Conservation (phyloP, 208 protist genomes). For the Crithidia mellificae region DNA sequence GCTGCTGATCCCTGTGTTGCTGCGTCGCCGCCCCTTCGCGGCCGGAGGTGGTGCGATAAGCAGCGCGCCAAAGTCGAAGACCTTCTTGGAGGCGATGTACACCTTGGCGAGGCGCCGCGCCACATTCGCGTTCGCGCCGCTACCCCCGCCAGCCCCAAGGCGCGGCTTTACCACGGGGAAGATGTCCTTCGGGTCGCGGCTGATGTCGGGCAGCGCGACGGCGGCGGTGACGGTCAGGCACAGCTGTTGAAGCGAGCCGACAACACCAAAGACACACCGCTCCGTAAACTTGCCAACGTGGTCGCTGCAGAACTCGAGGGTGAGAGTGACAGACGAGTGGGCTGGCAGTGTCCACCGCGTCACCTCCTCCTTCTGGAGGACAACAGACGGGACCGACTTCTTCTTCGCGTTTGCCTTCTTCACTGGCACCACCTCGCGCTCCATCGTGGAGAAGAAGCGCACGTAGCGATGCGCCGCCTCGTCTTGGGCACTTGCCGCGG, state of each 20-base stretch:
- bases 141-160: constrained; percentile 18
- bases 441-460: constrained; percentile 75
- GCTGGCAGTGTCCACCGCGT: constrained; percentile 88
- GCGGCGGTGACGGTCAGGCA: constrained; percentile 47
- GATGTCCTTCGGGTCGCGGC: constrained; percentile 83
- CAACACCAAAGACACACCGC: constrained; percentile 78
- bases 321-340: constrained; percentile 59
- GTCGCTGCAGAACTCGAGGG: constrained; percentile 84
- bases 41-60: constrained; percentile 63
- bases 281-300: constrained; percentile 36
- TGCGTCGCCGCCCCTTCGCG: constrained; percentile 39
- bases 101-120: constrained; percentile 47
- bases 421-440: constrained; percentile 51
- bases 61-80: constrained; percentile 96
- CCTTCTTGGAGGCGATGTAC: constrained; percentile 60
- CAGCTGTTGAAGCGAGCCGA: constrained; percentile 72
- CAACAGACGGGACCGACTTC: constrained; percentile 21
- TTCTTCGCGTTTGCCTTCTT: constrained; percentile 46
- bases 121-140: neutral
- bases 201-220: constrained; percentile 85
- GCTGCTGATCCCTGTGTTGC: constrained; percentile 29
- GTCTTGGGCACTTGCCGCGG: neutral
- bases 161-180: constrained; percentile 68
- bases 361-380: constrained; percentile 54
- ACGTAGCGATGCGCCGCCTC: constrained; percentile 34